phyloP scores from a whole-genome alignment of 2,329 filamentous ascomycete species.

The Fusarium tricinctum region DNA sequence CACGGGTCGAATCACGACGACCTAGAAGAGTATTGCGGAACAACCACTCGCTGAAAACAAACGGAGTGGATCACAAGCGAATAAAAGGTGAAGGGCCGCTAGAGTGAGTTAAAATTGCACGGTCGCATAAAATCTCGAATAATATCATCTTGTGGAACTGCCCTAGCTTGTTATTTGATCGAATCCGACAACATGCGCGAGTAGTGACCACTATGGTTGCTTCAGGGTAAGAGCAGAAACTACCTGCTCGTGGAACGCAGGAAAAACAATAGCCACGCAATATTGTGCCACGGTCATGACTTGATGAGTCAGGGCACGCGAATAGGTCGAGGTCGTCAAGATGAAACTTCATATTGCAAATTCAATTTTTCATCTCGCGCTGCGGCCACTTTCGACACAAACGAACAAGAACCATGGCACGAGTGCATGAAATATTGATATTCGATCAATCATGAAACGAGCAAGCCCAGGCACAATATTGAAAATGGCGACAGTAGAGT shows the following conservation, averaged over 20 bases:
- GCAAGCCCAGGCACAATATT: slow-evolving; percentile 11
- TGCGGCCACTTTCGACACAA: slow-evolving; percentile 15
- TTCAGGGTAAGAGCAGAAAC: slow-evolving; percentile 7
- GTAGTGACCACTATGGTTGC: slow-evolving; percentile 2
- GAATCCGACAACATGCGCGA: slow-evolving; percentile 29
- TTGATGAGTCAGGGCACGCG: background rate
- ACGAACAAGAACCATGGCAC: slow-evolving; percentile 6
- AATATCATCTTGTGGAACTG: slow-evolving; percentile 45
- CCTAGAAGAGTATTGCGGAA: slow-evolving; percentile 32
- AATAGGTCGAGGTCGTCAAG: slow-evolving; percentile 9
- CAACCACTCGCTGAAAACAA: slow-evolving; percentile 7
- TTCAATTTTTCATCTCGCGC: background rate
- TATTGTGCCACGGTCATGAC: slow-evolving; percentile 10
- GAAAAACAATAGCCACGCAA: slow-evolving; percentile 15
- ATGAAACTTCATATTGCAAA: slow-evolving; percentile 13
- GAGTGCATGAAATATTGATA: slow-evolving; percentile 16
- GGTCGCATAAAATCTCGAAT: slow-evolving; percentile 38
- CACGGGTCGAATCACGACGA: slow-evolving; percentile 44
- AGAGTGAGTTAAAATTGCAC: slow-evolving; percentile 35
- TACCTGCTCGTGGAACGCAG: background rate
- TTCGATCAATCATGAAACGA: slow-evolving; percentile 18
- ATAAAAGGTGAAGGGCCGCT: slow-evolving; percentile 7
- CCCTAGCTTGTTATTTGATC: slow-evolving; percentile 40
- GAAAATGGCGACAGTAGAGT: slow-evolving; percentile 23
- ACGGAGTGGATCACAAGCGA: slow-evolving; percentile 16